Evolutionary conservation across 2,329 filamentous ascomycete genomes (phyloP).

Genomic region (Mollisia scopiformis): DNA sequence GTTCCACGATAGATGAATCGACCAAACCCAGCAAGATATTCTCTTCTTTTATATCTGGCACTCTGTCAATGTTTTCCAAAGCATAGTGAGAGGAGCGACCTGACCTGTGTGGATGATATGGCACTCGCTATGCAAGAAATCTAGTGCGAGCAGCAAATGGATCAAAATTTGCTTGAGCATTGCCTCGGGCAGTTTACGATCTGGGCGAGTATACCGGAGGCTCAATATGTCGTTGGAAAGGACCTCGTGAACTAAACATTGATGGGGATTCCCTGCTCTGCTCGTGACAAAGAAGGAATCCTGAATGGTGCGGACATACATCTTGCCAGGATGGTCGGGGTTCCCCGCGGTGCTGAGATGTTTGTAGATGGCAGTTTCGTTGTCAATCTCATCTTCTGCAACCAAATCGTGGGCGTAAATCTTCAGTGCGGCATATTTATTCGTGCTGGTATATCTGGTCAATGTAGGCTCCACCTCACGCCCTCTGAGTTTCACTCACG

Average conservation of each 20-base stretch:
- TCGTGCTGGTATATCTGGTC: slow-evolving; percentile 28
- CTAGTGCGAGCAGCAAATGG: slow-evolving; percentile 89
- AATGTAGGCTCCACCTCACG: slow-evolving; percentile 20
- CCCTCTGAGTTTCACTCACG: slow-evolving; percentile 22
- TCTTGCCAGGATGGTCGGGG: slow-evolving; percentile 25
- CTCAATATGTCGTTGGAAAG: slow-evolving; percentile 26
- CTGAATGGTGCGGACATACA: slow-evolving; percentile 24
- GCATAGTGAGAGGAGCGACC: slow-evolving; percentile 17
- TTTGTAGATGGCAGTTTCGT: slow-evolving; percentile 29
- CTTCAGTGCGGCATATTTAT: slow-evolving; percentile 30
- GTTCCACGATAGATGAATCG: slow-evolving; percentile 27
- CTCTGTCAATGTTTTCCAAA: slow-evolving; percentile 21
- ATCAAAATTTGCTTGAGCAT: slow-evolving; percentile 97
- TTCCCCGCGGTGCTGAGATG: slow-evolving; percentile 25
- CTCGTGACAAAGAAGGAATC: slow-evolving; percentile 28
- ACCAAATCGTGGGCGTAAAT: slow-evolving; percentile 28
- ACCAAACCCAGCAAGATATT: slow-evolving; percentile 28
- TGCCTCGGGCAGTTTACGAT: slow-evolving; percentile 18
- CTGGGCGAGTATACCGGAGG: slow-evolving; percentile 20
- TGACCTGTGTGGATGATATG: slow-evolving; percentile 93
- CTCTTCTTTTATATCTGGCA: slow-evolving; percentile 29
- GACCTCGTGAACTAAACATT: slow-evolving; percentile 30
- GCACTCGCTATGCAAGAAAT: slow-evolving; percentile 95
- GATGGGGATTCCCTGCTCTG: slow-evolving; percentile 26
- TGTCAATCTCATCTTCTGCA: slow-evolving; percentile 29